Percentiles rank a stretch among this genome's conserved stretches.
These are phyloP conservation scores for Hypoxylon subgilvum DNA, from an alignment of 495 filamentous ascomycete species.

Conservation along the genomic window DNA sequence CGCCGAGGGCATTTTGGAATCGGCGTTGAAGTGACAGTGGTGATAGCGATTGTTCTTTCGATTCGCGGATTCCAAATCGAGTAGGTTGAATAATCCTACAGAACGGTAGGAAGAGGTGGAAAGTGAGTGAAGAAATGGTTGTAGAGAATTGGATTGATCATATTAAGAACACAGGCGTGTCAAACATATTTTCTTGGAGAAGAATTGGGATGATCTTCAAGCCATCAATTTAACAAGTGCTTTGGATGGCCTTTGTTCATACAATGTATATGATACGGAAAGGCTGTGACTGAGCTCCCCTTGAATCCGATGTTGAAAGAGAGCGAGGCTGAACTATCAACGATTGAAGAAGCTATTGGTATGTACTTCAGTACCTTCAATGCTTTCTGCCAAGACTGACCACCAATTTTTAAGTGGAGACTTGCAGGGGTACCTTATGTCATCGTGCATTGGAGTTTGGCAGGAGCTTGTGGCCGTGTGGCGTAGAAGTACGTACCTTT, in stretches of 20 bases:
- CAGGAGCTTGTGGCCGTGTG: not conserved
- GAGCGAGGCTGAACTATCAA: constrained; percentile 14
- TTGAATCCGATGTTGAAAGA: not conserved
- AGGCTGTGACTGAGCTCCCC: constrained; percentile 1
- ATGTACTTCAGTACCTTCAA: not conserved
- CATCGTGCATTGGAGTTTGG: constrained; percentile 16
- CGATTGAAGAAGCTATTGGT: not conserved
- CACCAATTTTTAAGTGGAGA: not conserved
- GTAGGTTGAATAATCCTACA: not conserved
- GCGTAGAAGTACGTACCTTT: constrained; percentile 4
- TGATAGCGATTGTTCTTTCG: not conserved
- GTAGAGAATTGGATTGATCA: constrained; percentile 1
- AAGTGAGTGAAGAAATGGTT: constrained; percentile 7
- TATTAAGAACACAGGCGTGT: constrained; percentile 1
- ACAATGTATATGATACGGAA: not conserved
- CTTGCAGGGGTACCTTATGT: constrained; percentile 12
- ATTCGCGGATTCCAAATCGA: not conserved
- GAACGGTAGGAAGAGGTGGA: not conserved
- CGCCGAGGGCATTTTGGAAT: constrained; percentile 49
- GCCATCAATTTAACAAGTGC: not conserved
- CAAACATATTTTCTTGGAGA: not conserved
- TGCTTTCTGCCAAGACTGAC: constrained; percentile 11
- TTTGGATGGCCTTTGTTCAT: constrained; percentile 4
- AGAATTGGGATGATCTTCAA: not conserved
- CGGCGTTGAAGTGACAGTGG: not conserved